Base-by-base conservation (phyloP, 2,329 filamentous ascomycete species). In the Trichophyton simii region DNA sequence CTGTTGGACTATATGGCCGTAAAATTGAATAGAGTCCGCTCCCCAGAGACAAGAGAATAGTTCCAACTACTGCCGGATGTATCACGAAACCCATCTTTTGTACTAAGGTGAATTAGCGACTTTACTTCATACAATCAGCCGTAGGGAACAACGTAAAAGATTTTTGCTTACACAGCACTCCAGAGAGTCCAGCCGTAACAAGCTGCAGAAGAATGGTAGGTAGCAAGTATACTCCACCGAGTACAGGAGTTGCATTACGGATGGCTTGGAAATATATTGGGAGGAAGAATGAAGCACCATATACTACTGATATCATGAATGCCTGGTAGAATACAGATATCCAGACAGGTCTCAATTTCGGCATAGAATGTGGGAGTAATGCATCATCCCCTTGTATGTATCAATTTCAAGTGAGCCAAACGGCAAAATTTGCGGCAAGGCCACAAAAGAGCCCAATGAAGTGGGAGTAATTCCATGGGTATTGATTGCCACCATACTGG, bases 231-330 rank as follows among this genome's bases (percentile, higher is more conserved):
- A 77, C 70, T 2, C 76, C 76, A 59, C 73, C 75, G 62, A 74
- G 69, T 4, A 74, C 62, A 0, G 76, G 72, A 0, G 70, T 67
- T 9, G 70, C 69, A 9, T 71, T 68, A 25, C 67, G 69, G 7
- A 78, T 72, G 3, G 71, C 69, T 57, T 78, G 77, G 60, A 77
- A 77, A 60, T 74, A 78, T 1, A 76, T 68, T 3, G 72, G 65
- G 15, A 75, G 64, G 60, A 73, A 75, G 63, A 68, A 74, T 28
- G 65, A 60, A 3, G 65, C 66, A 6, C 66, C 44, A 48, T 48
- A 48, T 9, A 20, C 18, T 48, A 8, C n/a, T 20, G 18, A 18
- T 9, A 48, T 20, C 44, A 9, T 48, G 44, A 9, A 48, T 41
- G 44, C 20, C 44, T 20, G 44, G 44, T 20, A 22, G 3, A 22